phyloP scores from a whole-genome alignment of 1,284 basidiomycete genomes.

The Cryptococcus amylolentus region DNA sequence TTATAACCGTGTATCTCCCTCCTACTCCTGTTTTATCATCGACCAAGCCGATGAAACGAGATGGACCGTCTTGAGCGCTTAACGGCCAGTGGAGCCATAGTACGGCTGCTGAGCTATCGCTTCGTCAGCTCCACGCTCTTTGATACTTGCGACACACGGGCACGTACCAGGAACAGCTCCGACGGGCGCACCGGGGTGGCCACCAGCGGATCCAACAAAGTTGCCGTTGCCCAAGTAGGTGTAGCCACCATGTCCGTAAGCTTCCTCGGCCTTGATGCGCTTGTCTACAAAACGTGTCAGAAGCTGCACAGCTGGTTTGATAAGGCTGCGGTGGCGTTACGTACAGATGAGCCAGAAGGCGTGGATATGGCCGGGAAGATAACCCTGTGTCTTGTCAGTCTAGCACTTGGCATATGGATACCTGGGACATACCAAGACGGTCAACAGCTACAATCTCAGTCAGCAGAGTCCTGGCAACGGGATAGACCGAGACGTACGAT shows the following conservation, averaged over 20 bases:
- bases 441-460: constrained; percentile 9
- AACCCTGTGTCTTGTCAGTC: not conserved
- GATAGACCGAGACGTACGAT: constrained; percentile 40
- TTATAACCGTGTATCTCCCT: not conserved
- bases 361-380: constrained; percentile 50
- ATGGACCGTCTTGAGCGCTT: not conserved
- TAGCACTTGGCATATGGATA: no score
- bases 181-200: not conserved
- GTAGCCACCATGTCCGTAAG: constrained; percentile 66
- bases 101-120: constrained; percentile 23
- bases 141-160: not conserved
- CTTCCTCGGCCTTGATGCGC: constrained; percentile 73
- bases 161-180: constrained; percentile 1
- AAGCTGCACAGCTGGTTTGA: not conserved
- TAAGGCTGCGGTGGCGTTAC: not conserved
- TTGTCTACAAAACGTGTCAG: constrained; percentile 52
- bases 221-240: constrained; percentile 48
- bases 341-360: constrained; percentile 53
- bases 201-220: constrained; percentile 30
- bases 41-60: not conserved
- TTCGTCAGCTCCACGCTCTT: not conserved
- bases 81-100: constrained; percentile 25
- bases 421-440: constrained; percentile 19
- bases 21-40: not conserved
- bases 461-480: not conserved